Base-by-base conservation (phyloP, 257 asterid species). In the Salvia miltiorrhiza region DNA sequence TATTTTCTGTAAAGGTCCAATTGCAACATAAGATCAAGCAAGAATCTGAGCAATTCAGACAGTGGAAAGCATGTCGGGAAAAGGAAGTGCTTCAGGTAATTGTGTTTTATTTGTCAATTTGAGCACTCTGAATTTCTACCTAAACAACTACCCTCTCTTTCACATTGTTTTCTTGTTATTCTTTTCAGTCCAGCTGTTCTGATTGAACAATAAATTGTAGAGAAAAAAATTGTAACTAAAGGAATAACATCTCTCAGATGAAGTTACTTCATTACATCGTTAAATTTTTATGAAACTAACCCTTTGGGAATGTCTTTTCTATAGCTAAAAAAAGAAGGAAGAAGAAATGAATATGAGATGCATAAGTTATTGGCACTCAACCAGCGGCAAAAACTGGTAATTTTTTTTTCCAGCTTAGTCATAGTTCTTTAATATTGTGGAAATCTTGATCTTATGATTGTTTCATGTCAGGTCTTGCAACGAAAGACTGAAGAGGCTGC, bases 261-360 rank as follows among this genome's bases (percentile, higher is more conserved):
- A 13, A 55, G 16, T 68, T 67, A 56, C 67, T 48, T 30, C 68
- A 30, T 64, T 33, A 33, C n/a, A 37, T 37, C 43, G 7, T 54
- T 55, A 13, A 30, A 13, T 6, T 7, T 7, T 47, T 32, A 43
- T 40, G 56, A 43, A 54, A 39, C 56, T 55, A 44, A 53, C 54
- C 7, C 39, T 58, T 63, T 47, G 43, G 47, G 30, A 30, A 43
- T 74, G 63, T 28, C 41, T 47, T 62, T 48, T 76, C 63, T 75
- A 58, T 81, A 93, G 97, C 89, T 88, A 6, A 90, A 83, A 84
- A 93, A 90, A 67, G 98, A 94, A 82, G 97, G 99, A 44, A 82
- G 99, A 70, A 83, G 99, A 80, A 94, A 91, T 49, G 99, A 94
- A 72, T 94, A 94, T 82, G 99, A 94, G 90, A 82, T 94, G 99